Evolutionary conservation across 176 grass and related monocot genomes (phyloP).

Genomic region (Pharus latifolius): DNA sequence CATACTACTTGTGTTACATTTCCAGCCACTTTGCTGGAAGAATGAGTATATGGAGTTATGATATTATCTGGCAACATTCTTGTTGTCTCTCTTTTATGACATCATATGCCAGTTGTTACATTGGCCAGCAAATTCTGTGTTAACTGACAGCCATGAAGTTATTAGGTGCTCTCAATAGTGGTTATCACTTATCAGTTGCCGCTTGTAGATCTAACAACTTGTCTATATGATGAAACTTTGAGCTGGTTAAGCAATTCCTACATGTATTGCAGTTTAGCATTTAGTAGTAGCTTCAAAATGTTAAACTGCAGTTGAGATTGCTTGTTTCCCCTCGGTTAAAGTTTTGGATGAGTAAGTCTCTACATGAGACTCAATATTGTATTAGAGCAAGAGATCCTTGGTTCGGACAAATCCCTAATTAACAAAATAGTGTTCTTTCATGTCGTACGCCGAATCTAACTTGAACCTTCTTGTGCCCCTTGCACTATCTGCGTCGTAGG

Average conservation of each 20-base stretch:
- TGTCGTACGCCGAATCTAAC: no score
- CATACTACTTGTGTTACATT: background rate
- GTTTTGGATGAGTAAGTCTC: no score
- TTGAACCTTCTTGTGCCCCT: no score
- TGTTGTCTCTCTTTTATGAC: background rate
- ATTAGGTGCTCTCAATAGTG: background rate
- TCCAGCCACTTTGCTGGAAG: background rate
- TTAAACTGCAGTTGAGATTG: background rate
- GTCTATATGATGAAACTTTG: background rate
- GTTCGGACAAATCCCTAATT: no score
- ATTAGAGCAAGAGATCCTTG: no score
- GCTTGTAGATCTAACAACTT: background rate
- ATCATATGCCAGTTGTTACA: background rate
- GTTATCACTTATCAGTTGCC: background rate
- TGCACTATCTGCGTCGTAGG: no score
- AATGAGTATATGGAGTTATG: conserved; percentile 9
- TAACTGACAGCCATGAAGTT: background rate
- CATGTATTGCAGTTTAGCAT: background rate
- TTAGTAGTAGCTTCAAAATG: background rate
- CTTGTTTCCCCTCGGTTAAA: no score
- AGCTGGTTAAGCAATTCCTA: background rate
- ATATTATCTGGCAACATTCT: background rate
- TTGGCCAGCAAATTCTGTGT: background rate
- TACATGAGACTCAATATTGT: no score
- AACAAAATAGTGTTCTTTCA: no score